Conservation (phyloP, 1,284 basidiomycete genomes). For the Sanghuangporus weigelae region DNA sequence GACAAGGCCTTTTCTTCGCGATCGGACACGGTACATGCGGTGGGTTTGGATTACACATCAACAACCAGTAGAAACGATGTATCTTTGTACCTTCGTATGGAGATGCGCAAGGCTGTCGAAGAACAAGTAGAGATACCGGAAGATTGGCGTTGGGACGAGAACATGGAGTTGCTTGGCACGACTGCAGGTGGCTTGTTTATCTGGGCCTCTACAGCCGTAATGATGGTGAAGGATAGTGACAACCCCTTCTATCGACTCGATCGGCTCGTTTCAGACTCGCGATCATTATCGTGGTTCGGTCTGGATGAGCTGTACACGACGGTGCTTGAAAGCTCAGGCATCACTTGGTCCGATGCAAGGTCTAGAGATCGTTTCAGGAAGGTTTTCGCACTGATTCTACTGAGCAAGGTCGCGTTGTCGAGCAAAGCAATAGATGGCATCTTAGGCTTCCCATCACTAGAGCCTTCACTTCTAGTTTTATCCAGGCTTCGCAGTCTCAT, state of each 20-base stretch:
- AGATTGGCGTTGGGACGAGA: not conserved
- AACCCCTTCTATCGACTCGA: not conserved
- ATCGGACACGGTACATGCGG: not conserved
- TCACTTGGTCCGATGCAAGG: not conserved
- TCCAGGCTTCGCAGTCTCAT: not conserved
- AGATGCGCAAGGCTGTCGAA: not conserved
- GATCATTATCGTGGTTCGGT: not conserved
- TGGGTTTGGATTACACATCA: not conserved
- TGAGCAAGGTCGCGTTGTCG: not conserved
- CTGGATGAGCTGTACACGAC: not conserved
- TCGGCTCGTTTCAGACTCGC: not conserved
- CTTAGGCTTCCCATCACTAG: not conserved
- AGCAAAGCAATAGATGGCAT: not conserved
- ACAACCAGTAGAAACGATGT: not conserved
- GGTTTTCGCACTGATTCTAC: not conserved
- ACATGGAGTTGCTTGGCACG: not conserved
- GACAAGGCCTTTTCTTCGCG: not conserved
- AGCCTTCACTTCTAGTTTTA: not conserved
- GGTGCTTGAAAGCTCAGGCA: not conserved
- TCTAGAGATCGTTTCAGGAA: not conserved
- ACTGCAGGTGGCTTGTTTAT: not conserved
- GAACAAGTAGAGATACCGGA: not conserved
- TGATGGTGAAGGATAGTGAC: not conserved
- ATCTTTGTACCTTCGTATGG: not conserved
- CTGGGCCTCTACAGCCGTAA: slow-evolving; percentile 4